phyloP scores from a whole-genome alignment of 345 rosid species.

The Aegle marmelos region DNA sequence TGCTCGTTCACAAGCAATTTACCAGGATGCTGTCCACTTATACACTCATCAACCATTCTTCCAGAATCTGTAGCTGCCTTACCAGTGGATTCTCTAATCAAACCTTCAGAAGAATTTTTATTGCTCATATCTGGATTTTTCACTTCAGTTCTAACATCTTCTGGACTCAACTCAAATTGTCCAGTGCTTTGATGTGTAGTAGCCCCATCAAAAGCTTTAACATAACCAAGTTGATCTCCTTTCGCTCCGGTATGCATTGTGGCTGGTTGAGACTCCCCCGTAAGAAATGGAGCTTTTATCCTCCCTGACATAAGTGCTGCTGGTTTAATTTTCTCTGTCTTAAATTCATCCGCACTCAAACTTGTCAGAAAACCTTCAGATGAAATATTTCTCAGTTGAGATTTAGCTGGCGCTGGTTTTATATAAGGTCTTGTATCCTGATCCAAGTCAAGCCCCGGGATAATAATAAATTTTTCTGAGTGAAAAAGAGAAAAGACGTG shows the following conservation, averaged over 20 bases:
- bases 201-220: slow-evolving; percentile 6
- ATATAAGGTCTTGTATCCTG: slow-evolving; percentile 45
- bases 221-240: slow-evolving; percentile 15
- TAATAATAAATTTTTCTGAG: neutral
- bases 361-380: slow-evolving; percentile 23
- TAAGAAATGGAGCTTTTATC: slow-evolving; percentile 10
- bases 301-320: slow-evolving; percentile 10
- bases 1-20: slow-evolving; percentile 25
- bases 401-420: slow-evolving; percentile 35
- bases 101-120: slow-evolving; percentile 21
- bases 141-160: slow-evolving; percentile 1
- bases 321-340: slow-evolving; percentile 7
- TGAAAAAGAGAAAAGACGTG: neutral
- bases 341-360: slow-evolving; percentile 14
- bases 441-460: slow-evolving; percentile 20
- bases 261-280: slow-evolving; percentile 11
- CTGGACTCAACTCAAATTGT: slow-evolving; percentile 10
- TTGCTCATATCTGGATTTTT: slow-evolving; percentile 15
- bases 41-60: slow-evolving; percentile 23
- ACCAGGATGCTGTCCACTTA: slow-evolving; percentile 18
- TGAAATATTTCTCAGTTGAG: slow-evolving; percentile 23
- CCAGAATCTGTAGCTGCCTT: slow-evolving; percentile 32
- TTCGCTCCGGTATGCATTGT: neutral
- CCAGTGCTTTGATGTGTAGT: slow-evolving; percentile 5
- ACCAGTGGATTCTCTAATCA: slow-evolving; percentile 11